Percentiles rank a stretch among this genome's conserved stretches.
These are phyloP conservation scores for Ligustrum vulgare DNA, from an alignment of 257 asterid species.

Conservation along the genomic window DNA sequence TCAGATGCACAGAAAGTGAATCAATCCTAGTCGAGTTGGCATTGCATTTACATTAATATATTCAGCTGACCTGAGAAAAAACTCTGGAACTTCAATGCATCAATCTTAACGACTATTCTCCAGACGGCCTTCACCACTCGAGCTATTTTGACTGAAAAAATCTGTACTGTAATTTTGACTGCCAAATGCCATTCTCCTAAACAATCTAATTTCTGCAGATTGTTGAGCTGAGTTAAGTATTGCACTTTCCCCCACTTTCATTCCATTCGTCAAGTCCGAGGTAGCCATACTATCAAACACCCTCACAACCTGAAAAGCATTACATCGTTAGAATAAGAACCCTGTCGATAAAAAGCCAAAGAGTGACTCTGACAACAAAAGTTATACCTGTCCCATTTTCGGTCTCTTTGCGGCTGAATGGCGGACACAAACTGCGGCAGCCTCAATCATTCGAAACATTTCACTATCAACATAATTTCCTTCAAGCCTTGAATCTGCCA, in stretches of 20 bases:
- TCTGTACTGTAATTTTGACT: constrained; percentile 66
- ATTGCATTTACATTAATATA: constrained; percentile 27
- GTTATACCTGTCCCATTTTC: constrained; percentile 80
- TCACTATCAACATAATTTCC: constrained; percentile 55
- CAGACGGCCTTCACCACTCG: constrained; percentile 35
- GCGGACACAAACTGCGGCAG: constrained; percentile 95
- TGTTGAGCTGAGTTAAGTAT: constrained; percentile 68
- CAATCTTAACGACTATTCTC: constrained; percentile 27
- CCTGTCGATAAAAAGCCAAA: neutral
- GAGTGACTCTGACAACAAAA: neutral
- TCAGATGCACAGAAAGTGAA: constrained; percentile 16
- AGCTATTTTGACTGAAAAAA: constrained; percentile 57
- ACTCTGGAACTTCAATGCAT: constrained; percentile 16
- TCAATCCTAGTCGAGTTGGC: constrained; percentile 18
- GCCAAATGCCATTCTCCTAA: constrained; percentile 88
- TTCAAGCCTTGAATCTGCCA: constrained; percentile 79
- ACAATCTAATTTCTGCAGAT: constrained; percentile 82
- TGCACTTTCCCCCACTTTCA: constrained; percentile 89
- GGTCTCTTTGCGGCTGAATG: constrained; percentile 89
- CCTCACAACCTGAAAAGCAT: constrained; percentile 65
- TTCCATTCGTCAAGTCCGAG: constrained; percentile 77
- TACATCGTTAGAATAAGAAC: constrained; percentile 2
- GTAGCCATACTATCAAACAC: constrained; percentile 67
- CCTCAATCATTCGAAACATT: constrained; percentile 72
- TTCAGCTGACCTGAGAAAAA: constrained; percentile 14